These are phyloP conservation scores for Nigrospora sphaerica DNA, from an alignment of 2,329 filamentous ascomycete genomes.

Conservation along the genomic window DNA sequence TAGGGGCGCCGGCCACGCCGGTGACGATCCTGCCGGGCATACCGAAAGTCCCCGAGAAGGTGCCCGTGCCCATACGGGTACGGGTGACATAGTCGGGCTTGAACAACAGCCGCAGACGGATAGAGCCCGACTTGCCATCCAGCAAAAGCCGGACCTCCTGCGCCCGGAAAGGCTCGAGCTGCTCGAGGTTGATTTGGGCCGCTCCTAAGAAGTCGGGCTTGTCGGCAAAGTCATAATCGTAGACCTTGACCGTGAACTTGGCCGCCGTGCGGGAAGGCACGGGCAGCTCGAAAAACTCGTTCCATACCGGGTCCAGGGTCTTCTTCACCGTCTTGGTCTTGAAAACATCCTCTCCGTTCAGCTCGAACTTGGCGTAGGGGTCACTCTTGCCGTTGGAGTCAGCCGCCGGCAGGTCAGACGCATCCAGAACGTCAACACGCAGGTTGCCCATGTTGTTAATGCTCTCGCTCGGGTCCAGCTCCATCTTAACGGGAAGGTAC, in stretches of 20 bases:
- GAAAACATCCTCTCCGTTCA: constrained; percentile 84
- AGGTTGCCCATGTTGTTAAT: constrained; percentile 99
- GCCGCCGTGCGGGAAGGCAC: constrained; percentile 79
- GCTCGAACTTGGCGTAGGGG: constrained; percentile 89
- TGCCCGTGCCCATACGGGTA: constrained; percentile 81
- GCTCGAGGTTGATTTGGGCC: constrained; percentile 66
- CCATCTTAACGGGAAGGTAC: constrained; percentile 91
- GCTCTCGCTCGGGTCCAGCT: constrained; percentile 86
- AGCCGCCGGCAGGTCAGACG: constrained; percentile 78
- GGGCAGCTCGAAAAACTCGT: constrained; percentile 84
- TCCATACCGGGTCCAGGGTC: constrained; percentile 90
- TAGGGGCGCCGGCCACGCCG: constrained; percentile 74
- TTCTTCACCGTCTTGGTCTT: constrained; percentile 98
- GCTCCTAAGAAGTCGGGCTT: constrained; percentile 86
- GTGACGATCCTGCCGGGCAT: constrained; percentile 82
- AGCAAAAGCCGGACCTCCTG: constrained; percentile 69
- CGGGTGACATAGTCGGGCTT: constrained; percentile 86
- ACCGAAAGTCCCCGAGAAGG: constrained; percentile 86
- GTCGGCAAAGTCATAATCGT: constrained; percentile 95
- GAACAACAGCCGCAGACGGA: constrained; percentile 83
- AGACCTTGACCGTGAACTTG: constrained; percentile 76
- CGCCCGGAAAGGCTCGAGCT: constrained; percentile 77
- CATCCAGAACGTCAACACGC: constrained; percentile 88
- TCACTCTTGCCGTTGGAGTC: constrained; percentile 97
- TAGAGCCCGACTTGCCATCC: constrained; percentile 81